Percentiles rank a stretch among this genome's conserved stretches.
phyloP scores from a whole-genome alignment of 192 early-diverging fungal genomes.

The Coemansia sp. region DNA sequence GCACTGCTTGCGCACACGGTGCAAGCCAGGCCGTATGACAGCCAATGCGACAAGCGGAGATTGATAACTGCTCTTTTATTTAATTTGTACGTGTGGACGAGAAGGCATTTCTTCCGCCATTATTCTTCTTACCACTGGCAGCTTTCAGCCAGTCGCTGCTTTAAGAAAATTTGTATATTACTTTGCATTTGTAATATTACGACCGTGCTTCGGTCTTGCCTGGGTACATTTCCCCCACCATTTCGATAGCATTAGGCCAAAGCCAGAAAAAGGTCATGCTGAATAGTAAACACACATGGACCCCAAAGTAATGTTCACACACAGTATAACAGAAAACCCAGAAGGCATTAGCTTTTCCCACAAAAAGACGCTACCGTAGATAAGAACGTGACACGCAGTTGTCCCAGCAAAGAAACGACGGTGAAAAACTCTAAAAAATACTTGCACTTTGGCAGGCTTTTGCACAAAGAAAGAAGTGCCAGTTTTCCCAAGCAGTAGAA shows the following conservation, averaged over 20 bases:
- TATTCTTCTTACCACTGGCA: not conserved
- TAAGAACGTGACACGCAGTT: not conserved
- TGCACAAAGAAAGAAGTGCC: not conserved
- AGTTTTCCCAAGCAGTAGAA: not conserved
- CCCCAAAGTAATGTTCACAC: not conserved
- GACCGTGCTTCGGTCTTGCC: not conserved
- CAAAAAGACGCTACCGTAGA: not conserved
- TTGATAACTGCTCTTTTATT: not conserved
- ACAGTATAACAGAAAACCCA: not conserved
- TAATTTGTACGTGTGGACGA: conserved; percentile 1
- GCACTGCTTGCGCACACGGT: not conserved
- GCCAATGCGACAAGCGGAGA: not conserved
- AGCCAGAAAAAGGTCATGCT: not conserved
- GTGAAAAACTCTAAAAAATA: not conserved
- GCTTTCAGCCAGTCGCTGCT: not conserved
- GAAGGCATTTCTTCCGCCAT: not conserved
- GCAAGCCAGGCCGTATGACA: not conserved
- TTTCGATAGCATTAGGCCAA: not conserved
- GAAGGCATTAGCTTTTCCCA: not conserved
- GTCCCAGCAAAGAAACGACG: not conserved
- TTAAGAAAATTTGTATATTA: too few relatives aligned
- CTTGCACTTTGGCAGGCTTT: too few relatives aligned
- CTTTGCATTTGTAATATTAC: not conserved
- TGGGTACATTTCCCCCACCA: not conserved
- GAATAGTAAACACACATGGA: not conserved